phyloP scores from a whole-genome alignment of 139 green algal species.

The Tetraselmis striata region DNA sequence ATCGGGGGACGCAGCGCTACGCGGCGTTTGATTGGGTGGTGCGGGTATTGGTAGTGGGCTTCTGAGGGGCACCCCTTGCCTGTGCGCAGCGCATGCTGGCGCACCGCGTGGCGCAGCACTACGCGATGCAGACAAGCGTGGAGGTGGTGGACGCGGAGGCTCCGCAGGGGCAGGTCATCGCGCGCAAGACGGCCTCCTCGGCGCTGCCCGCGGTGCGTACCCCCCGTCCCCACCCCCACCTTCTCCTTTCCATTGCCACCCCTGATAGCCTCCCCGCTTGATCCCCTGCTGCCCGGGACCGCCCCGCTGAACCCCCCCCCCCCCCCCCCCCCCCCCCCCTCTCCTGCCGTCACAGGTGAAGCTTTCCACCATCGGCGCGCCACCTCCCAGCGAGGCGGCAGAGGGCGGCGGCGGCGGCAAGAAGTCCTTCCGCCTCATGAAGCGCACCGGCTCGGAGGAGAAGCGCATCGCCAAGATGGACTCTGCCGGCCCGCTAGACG shows the following conservation, averaged over 20 bases:
- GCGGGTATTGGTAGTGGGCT: no score
- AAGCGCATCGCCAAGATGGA: not conserved
- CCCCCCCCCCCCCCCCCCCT: no score
- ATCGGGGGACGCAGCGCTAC: no score
- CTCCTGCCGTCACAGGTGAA: not conserved
- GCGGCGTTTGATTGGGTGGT: no score
- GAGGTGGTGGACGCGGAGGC: not conserved
- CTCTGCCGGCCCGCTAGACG: not conserved
- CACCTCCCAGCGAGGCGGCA: not conserved
- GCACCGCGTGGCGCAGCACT: constrained; percentile 41
- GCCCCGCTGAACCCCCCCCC: no score
- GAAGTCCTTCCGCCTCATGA: not conserved
- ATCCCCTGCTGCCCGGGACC: no score
- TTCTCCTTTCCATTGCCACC: no score
- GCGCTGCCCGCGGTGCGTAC: not conserved
- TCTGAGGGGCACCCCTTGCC: no score
- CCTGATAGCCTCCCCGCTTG: no score
- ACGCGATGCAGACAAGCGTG: constrained; percentile 35
- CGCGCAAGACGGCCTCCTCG: not conserved
- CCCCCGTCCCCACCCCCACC: no score
- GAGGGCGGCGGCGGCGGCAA: not conserved
- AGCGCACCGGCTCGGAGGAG: not conserved
- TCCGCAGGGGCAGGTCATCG: not conserved
- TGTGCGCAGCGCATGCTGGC: constrained; percentile 46
- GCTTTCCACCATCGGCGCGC: not conserved